Percentiles rank a stretch among this genome's conserved stretches.
Evolutionary conservation across 2,329 filamentous ascomycete species (phyloP).

Genomic region (Aspergillus uvarum): DNA sequence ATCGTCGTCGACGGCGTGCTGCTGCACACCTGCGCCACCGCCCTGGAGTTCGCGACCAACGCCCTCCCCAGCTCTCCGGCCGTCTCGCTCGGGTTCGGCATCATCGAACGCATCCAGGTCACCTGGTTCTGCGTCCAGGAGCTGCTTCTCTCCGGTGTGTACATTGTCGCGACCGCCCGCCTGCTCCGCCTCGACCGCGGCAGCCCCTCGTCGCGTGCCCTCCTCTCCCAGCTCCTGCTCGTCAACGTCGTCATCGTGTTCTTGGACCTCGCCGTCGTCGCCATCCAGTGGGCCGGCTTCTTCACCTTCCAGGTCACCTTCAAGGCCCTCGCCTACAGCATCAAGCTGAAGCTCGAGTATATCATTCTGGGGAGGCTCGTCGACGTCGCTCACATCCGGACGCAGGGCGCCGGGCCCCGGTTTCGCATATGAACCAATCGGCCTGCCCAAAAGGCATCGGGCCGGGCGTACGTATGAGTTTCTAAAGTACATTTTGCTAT

Average conservation of each 20-base stretch:
- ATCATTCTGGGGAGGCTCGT: conserved; percentile 46
- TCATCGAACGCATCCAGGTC: conserved; percentile 56
- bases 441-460: too few species aligned
- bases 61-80: conserved; percentile 15
- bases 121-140: conserved; percentile 57
- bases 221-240: conserved; percentile 46
- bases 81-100: conserved; percentile 37
- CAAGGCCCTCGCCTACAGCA: conserved; percentile 47
- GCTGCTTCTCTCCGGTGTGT: conserved; percentile 51
- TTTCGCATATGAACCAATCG: too few species aligned
- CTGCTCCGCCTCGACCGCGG: conserved; percentile 47
- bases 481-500: too few species aligned
- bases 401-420: conserved; percentile 7
- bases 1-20: conserved; percentile 46
- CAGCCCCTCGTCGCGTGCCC: conserved; percentile 35
- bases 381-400: conserved; percentile 15
- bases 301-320: conserved; percentile 47
- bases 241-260: conserved; percentile 49
- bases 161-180: conserved; percentile 53
- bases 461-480: too few species aligned
- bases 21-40: conserved; percentile 43
- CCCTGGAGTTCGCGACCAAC: conserved; percentile 45
- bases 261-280: conserved; percentile 46
- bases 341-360: conserved; percentile 51
- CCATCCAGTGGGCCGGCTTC: conserved; percentile 41